Percentiles rank a stretch among this genome's conserved stretches.
Conservation (phyloP, 108 stramenopile species). For the Fragilaria radians region DNA sequence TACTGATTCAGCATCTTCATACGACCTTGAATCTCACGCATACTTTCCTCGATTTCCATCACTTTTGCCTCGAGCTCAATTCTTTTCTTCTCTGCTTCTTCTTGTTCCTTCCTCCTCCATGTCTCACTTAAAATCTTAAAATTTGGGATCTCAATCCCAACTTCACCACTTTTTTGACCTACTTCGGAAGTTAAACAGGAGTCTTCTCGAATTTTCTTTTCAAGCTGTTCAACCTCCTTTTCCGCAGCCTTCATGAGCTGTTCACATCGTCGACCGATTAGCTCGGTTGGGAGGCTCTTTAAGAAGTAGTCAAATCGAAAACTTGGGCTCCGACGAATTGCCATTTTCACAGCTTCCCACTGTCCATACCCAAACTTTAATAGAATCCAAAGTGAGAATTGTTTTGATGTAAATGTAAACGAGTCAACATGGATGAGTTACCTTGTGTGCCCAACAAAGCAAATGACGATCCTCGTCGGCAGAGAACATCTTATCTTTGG, state of each 20-base stretch:
- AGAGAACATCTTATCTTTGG: conserved; percentile 60
- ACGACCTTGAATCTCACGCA: conserved; percentile 57
- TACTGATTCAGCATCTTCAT: conserved; percentile 40
- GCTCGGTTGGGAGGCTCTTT: conserved; percentile 44
- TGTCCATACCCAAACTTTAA: conserved; percentile 75
- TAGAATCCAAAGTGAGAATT: not conserved
- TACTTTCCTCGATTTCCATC: conserved; percentile 60
- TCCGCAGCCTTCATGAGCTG: conserved; percentile 79
- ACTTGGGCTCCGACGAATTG: conserved; percentile 66
- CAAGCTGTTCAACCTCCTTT: conserved; percentile 76
- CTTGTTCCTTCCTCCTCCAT: conserved; percentile 25
- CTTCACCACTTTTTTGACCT: conserved; percentile 29
- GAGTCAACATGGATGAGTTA: conserved; percentile 17
- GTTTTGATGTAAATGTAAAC: not conserved
- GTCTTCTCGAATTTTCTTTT: conserved; percentile 58
- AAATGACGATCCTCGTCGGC: conserved; percentile 52
- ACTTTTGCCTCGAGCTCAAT: conserved; percentile 58
- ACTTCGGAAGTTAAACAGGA: conserved; percentile 33
- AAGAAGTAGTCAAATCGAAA: conserved; percentile 88
- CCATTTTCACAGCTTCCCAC: conserved; percentile 85
- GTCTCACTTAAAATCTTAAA: conserved; percentile 47
- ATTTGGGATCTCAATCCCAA: conserved; percentile 45
- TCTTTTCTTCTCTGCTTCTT: conserved; percentile 36
- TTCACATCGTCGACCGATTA: conserved; percentile 69
- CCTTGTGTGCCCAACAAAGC: conserved; percentile 76